Percentiles rank a stretch among this genome's conserved stretches.
phyloP scores from a whole-genome alignment of 495 filamentous ascomycete genomes.

The Neurospora sp. region DNA sequence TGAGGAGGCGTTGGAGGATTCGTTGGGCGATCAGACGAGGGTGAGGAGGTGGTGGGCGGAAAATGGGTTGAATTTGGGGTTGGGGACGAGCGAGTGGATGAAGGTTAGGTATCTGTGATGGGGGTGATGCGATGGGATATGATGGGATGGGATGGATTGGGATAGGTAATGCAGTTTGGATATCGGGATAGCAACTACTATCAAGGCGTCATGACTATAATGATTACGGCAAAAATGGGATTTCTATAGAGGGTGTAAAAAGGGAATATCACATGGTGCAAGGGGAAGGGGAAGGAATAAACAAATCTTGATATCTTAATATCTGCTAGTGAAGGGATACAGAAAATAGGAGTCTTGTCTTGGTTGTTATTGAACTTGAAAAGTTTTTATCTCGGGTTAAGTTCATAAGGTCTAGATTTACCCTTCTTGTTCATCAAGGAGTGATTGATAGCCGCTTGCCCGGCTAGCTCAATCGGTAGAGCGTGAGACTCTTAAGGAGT shows the following conservation, averaged over 20 bases:
- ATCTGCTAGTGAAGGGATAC: neutral
- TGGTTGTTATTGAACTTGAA: too few species aligned
- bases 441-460: constrained; percentile 1
- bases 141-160: neutral
- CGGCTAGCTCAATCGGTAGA: constrained; percentile 61
- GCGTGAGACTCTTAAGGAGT: constrained; percentile 58
- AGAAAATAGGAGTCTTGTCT: neutral
- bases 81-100: constrained; percentile 91
- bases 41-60: constrained; percentile 83
- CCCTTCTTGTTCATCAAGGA: neutral
- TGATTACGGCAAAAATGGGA: neutral
- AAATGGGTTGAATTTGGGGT: constrained; percentile 77
- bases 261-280: neutral
- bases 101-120: constrained; percentile 38
- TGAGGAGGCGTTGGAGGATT: constrained; percentile 87
- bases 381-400: neutral
- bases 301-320: neutral
- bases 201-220: neutral
- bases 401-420: neutral
- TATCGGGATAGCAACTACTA: neutral
- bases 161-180: neutral
- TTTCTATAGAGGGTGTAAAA: neutral
- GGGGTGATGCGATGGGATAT: neutral
- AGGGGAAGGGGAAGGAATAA: neutral
- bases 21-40: constrained; percentile 55